A percentile compares a stretch with the other conserved stretches of the same genome.
Conservation (phyloP, 495 filamentous ascomycete species). For the Neurospora sp. region DNA sequence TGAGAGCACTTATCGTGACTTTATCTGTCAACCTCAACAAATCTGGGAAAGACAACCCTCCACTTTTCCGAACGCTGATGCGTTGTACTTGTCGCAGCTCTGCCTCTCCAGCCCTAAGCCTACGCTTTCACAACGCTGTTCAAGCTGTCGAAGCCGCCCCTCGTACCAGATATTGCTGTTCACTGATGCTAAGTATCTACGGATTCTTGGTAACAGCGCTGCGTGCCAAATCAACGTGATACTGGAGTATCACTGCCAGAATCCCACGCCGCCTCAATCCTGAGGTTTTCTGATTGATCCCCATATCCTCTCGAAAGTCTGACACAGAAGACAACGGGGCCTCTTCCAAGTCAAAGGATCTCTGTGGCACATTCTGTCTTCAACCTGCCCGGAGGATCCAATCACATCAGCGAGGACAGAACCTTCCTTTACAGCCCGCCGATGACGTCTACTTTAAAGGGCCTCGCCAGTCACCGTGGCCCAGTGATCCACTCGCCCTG, state of each 20-base stretch:
- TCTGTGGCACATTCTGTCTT: not conserved
- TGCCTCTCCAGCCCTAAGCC: not conserved
- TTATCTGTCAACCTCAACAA: not conserved
- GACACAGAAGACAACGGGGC: not conserved
- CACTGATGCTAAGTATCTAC: not conserved
- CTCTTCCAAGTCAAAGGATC: not conserved
- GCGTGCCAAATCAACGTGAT: too few species aligned
- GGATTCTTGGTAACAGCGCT: not conserved
- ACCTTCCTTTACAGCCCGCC: not conserved
- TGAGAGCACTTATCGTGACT: not conserved
- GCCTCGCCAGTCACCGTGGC: not conserved
- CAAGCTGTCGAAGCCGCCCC: not conserved
- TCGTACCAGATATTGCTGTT: not conserved
- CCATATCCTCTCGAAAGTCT: not conserved
- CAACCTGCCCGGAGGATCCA: not conserved
- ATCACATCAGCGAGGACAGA: not conserved
- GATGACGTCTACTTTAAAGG: not conserved
- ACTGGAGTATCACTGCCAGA: too few species aligned
- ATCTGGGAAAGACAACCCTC: not conserved
- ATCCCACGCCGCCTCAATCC: too few species aligned
- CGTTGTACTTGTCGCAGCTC: not conserved
- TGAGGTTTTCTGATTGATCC: too few species aligned
- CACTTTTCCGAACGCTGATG: not conserved
- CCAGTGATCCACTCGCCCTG: not conserved
- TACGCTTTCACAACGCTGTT: not conserved